Percentiles rank a stretch among this genome's conserved stretches.
Conservation (phyloP, 495 filamentous ascomycete genomes). For the Lasiosphaeriaceae sp. region DNA sequence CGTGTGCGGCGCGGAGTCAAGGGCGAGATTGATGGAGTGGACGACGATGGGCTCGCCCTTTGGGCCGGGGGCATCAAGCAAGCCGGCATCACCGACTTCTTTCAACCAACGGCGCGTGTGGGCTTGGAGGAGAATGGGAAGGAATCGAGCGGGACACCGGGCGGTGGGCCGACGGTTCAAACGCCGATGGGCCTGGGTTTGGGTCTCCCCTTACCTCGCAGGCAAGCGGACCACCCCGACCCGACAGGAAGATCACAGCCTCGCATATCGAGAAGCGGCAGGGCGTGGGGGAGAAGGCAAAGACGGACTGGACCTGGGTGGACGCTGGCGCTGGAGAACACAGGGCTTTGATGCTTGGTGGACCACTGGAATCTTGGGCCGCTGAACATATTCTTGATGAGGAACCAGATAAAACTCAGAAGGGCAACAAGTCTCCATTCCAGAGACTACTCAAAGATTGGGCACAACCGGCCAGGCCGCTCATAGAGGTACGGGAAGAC, state of each 20-base stretch:
- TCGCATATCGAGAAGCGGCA: constrained; percentile 10
- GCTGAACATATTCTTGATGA: constrained; percentile 1
- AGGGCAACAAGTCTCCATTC: constrained; percentile 1
- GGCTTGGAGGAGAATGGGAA: constrained; percentile 12
- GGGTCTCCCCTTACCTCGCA: constrained; percentile 8
- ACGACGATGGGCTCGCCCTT: constrained; percentile 7
- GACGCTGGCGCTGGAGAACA: constrained; percentile 13
- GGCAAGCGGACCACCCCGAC: constrained; percentile 10
- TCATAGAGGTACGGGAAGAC: constrained; percentile 1
- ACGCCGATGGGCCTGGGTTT: constrained; percentile 12
- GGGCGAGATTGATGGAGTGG: constrained; percentile 9
- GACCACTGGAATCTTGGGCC: not conserved
- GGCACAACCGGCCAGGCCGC: not conserved
- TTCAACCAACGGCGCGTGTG: constrained; percentile 8
- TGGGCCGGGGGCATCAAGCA: constrained; percentile 7
- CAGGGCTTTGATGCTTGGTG: constrained; percentile 7
- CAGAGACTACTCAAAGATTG: constrained; percentile 1
- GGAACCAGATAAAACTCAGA: constrained; percentile 2
- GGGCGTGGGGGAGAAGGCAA: constrained; percentile 8
- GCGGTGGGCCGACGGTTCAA: constrained; percentile 7
- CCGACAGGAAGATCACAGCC: constrained; percentile 12
- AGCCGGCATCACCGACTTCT: constrained; percentile 11
- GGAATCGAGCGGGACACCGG: constrained; percentile 9
- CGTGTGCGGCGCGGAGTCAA: constrained; percentile 7
- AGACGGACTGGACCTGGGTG: constrained; percentile 9